Evolutionary conservation across 139 green algal species (phyloP).

Genomic region (Mychonastes homosphaera): DNA sequence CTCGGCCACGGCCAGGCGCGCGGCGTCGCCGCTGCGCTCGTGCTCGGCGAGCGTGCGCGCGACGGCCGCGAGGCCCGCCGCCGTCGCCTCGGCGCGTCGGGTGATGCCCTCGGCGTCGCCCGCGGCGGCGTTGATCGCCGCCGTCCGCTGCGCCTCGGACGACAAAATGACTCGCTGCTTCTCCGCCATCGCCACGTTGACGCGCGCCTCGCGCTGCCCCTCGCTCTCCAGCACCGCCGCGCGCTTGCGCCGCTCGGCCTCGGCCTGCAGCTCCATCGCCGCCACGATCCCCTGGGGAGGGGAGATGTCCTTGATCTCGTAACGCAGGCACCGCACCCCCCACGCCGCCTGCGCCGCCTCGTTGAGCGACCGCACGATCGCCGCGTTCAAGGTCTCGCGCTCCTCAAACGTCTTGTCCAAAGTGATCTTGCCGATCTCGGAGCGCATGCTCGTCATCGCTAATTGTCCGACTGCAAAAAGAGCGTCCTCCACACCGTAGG

Average conservation of each 20-base stretch:
- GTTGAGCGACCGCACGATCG: slow-evolving; percentile 80
- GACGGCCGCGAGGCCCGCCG: background rate
- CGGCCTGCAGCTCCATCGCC: slow-evolving; percentile 70
- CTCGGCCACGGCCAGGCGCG: background rate
- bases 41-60: background rate
- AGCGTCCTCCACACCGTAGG: slow-evolving; percentile 89
- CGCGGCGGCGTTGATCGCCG: slow-evolving; percentile 76
- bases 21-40: background rate
- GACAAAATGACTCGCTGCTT: slow-evolving; percentile 79
- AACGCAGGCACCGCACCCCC: slow-evolving; percentile 86
- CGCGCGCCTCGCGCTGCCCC: slow-evolving; percentile 72
- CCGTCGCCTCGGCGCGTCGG: background rate
- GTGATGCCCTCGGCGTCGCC: slow-evolving; percentile 48
- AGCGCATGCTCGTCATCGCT: slow-evolving; percentile 89
- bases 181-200: slow-evolving; percentile 88
- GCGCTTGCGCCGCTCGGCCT: slow-evolving; percentile 90
- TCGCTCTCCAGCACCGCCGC: slow-evolving; percentile 75
- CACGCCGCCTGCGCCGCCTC: slow-evolving; percentile 76
- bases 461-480: slow-evolving; percentile 89
- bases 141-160: slow-evolving; percentile 67
- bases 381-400: slow-evolving; percentile 79
- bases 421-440: slow-evolving; percentile 93
- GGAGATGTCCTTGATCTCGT: slow-evolving; percentile 90
- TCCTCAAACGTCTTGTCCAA: slow-evolving; percentile 96
- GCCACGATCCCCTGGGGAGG: slow-evolving; percentile 65